phyloP scores from a whole-genome alignment of 1,139 yeast species.

The Sugiyamaella sp. region DNA sequence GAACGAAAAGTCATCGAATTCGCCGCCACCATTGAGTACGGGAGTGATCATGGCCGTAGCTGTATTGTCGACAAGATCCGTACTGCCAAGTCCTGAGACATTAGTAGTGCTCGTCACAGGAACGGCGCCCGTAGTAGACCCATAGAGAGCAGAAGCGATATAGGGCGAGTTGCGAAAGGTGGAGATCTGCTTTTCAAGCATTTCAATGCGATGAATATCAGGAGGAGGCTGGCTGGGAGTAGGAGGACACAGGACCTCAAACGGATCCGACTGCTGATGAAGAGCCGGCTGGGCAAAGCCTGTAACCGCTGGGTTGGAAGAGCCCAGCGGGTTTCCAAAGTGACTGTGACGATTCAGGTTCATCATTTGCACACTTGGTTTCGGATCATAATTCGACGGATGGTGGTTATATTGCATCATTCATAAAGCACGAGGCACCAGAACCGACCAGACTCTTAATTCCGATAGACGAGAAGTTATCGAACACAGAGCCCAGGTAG shows the following conservation, averaged over 20 bases:
- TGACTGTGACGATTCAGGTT: neutral
- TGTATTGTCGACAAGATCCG: neutral
- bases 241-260: conserved; percentile 23
- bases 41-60: conserved; percentile 5
- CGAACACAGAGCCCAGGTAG: too few species aligned
- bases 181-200: conserved; percentile 24
- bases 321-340: neutral
- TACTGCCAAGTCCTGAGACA: neutral
- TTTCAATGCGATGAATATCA: conserved; percentile 21
- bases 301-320: neutral
- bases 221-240: conserved; percentile 24
- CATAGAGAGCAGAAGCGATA: conserved; percentile 25
- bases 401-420: conserved; percentile 6
- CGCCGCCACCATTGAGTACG: conserved; percentile 1
- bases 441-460: neutral
- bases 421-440: neutral
- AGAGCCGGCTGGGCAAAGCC: neutral
- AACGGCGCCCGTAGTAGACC: too few species aligned
- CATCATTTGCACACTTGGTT: conserved; percentile 4
- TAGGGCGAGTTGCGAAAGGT: conserved; percentile 20
- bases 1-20: conserved; percentile 14
- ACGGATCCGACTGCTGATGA: conserved; percentile 7
- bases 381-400: conserved; percentile 3
- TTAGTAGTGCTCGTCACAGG: too few species aligned
- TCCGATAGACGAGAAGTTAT: too few species aligned